A percentile compares a stretch with the other conserved stretches of the same genome.
These are phyloP conservation scores for Fraxinus anomala DNA, from an alignment of 257 asterid genomes.

Conservation along the genomic window DNA sequence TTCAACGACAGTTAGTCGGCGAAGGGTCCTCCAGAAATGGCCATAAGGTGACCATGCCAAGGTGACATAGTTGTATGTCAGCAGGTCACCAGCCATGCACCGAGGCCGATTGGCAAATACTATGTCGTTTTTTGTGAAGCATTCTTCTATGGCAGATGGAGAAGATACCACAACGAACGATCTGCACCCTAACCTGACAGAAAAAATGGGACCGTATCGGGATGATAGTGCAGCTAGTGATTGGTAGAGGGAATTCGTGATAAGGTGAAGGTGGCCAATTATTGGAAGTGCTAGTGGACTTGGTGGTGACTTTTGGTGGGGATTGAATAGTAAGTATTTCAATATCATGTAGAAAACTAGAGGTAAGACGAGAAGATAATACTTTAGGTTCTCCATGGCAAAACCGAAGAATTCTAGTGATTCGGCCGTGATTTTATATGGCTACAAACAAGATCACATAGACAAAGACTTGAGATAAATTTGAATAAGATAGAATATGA, in stretches of 20 bases:
- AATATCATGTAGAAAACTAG: conserved; percentile 14
- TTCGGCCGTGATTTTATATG: background rate
- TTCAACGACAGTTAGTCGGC: conserved; percentile 40
- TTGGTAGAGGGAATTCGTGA: conserved; percentile 40
- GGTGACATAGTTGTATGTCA: conserved; percentile 40
- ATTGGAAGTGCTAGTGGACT: conserved; percentile 52
- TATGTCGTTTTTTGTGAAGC: conserved; percentile 56
- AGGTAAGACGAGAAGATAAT: conserved; percentile 16
- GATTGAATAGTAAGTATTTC: conserved; percentile 8
- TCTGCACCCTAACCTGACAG: conserved; percentile 44
- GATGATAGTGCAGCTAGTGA: conserved; percentile 36
- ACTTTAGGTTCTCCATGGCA: conserved; percentile 28
- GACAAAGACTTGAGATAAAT: background rate
- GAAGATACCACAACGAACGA: conserved; percentile 48
- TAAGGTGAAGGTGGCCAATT: conserved; percentile 61
- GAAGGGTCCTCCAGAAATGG: conserved; percentile 46
- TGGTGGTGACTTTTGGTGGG: conserved; percentile 39
- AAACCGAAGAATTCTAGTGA: background rate
- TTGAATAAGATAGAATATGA: background rate
- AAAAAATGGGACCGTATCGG: conserved; percentile 47
- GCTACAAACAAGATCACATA: background rate
- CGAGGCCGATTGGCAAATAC: conserved; percentile 53
- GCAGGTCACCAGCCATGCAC: conserved; percentile 35
- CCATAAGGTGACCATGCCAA: conserved; percentile 42
- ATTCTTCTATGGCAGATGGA: conserved; percentile 54